Evolutionary conservation across 768 basidiomycete genomes (phyloP).

Genomic region (Collybia sordida): DNA sequence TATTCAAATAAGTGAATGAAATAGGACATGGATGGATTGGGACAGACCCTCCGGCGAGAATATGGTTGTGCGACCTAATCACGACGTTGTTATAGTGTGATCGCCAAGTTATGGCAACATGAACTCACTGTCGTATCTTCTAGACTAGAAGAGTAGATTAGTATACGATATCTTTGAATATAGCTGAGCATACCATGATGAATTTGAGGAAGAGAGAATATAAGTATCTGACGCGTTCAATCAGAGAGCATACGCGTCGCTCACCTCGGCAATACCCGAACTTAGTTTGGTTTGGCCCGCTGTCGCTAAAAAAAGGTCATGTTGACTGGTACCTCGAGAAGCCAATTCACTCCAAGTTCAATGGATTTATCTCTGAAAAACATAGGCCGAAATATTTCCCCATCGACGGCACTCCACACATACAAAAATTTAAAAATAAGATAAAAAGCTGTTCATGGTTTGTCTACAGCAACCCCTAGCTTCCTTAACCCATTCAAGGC

Average conservation of each 20-base stretch:
- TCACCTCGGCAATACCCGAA: slow-evolving; percentile 36
- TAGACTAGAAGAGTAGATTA: slow-evolving; percentile 51
- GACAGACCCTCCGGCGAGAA: slow-evolving; percentile 94
- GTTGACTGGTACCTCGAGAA: too few species aligned
- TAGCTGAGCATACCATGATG: slow-evolving; percentile 46
- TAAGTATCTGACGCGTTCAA: slow-evolving; percentile 43
- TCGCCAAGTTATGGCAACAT: slow-evolving; percentile 3
- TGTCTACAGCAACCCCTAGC: slow-evolving; percentile 9
- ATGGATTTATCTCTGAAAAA: too few species aligned
- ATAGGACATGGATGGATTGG: neutral
- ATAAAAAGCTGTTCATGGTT: neutral
- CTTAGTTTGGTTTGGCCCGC: neutral
- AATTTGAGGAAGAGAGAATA: slow-evolving; percentile 21
- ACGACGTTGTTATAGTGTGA: slow-evolving; percentile 19
- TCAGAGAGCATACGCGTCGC: slow-evolving; percentile 39
- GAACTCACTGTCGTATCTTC: slow-evolving; percentile 91
- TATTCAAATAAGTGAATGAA: slow-evolving; percentile 10
- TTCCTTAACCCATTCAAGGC: slow-evolving; percentile 42
- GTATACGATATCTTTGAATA: neutral
- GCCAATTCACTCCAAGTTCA: too few species aligned
- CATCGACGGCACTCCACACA: too few species aligned
- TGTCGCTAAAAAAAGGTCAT: too few species aligned
- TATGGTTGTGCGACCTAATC: slow-evolving; percentile 89
- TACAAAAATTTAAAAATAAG: too few species aligned
- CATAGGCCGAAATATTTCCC: too few species aligned